Conservation (phyloP, 495 filamentous ascomycete species). For the Usnea hakonensis region DNA sequence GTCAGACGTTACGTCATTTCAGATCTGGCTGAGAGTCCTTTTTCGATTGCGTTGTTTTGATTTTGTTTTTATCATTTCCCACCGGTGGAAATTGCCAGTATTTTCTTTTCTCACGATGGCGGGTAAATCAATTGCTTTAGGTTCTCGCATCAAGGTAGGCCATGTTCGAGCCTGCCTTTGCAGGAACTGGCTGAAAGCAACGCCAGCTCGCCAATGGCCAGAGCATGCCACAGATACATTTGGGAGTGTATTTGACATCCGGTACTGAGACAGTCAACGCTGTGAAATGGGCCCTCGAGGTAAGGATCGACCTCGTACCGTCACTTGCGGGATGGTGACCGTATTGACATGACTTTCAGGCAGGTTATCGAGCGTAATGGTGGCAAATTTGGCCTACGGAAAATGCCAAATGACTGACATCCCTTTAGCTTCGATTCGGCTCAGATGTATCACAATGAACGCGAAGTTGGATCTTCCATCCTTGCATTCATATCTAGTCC, state of each 20-base stretch:
- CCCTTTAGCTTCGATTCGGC: conserved; percentile 51
- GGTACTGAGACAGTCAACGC: conserved; percentile 40
- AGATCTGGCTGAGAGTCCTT: background rate
- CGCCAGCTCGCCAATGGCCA: conserved; percentile 46
- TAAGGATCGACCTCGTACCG: background rate
- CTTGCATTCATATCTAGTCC: conserved; percentile 37
- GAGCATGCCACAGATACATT: conserved; percentile 56
- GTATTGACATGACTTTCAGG: conserved; percentile 13
- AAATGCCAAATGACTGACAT: background rate
- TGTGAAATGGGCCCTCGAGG: conserved; percentile 44
- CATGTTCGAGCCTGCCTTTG: background rate
- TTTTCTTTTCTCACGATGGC: background rate
- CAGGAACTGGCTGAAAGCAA: background rate
- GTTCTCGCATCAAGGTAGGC: conserved; percentile 15
- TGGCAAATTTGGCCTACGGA: background rate
- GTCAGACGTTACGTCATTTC: background rate
- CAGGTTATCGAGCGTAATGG: conserved; percentile 28
- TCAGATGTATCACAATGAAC: conserved; percentile 57
- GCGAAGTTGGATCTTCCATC: conserved; percentile 52
- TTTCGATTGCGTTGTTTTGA: background rate
- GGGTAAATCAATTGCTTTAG: background rate
- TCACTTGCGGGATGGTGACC: background rate
- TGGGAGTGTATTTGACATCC: conserved; percentile 57
- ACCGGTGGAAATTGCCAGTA: background rate
- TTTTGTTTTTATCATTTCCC: background rate